These are phyloP conservation scores for Sinapis alba DNA, from an alignment of 441 rosid species.

Conservation along the genomic window DNA sequence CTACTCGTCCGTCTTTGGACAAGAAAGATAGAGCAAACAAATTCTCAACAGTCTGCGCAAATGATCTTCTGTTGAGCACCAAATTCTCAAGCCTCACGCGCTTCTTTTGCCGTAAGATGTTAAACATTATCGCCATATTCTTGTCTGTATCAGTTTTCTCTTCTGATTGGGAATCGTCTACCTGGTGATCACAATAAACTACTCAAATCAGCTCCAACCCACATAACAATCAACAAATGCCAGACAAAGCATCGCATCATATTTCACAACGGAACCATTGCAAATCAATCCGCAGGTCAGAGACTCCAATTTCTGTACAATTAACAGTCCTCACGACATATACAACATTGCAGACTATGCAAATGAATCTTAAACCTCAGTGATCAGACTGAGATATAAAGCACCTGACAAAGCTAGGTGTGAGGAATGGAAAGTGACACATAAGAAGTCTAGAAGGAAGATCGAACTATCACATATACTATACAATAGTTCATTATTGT, in stretches of 20 bases:
- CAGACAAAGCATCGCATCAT: neutral
- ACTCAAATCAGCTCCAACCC: constrained; percentile 12
- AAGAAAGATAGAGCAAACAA: constrained; percentile 82
- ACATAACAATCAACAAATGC: neutral
- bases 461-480: neutral
- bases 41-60: constrained; percentile 81
- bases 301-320: neutral
- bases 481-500: neutral
- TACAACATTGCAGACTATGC: neutral
- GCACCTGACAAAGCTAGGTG: neutral
- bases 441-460: neutral
- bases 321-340: neutral
- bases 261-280: neutral
- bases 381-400: neutral
- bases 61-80: constrained; percentile 66
- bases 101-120: constrained; percentile 53
- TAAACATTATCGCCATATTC: constrained; percentile 67
- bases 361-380: neutral
- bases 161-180: constrained; percentile 50
- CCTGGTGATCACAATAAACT: constrained; percentile 38
- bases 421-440: neutral
- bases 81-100: constrained; percentile 60
- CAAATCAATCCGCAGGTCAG: constrained; percentile 4
- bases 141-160: constrained; percentile 74
- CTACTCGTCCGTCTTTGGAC: constrained; percentile 81